These are phyloP conservation scores for Ophiocordyceps camponoti-saundersi DNA, from an alignment of 2,329 filamentous ascomycete genomes.

Conservation along the genomic window DNA sequence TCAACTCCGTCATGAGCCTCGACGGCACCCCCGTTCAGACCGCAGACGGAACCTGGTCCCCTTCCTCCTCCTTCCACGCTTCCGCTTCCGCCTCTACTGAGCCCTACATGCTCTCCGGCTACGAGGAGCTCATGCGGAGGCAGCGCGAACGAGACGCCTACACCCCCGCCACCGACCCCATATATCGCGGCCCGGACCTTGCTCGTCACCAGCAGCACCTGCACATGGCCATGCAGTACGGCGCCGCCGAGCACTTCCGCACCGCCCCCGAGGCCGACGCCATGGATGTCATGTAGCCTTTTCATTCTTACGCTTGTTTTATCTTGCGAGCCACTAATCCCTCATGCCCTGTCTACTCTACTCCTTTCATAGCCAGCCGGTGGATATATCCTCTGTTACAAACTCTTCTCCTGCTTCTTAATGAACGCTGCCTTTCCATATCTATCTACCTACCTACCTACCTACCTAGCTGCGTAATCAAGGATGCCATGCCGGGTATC, in stretches of 20 bases:
- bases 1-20: conserved; percentile 28
- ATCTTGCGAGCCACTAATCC: too few species aligned
- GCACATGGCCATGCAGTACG: conserved; percentile 54
- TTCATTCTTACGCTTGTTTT: too few species aligned
- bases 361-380: not conserved
- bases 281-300: conserved; percentile 22
- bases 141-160: conserved; percentile 38
- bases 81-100: conserved; percentile 25
- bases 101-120: conserved; percentile 74
- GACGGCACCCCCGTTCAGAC: conserved; percentile 36
- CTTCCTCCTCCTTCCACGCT: conserved; percentile 24
- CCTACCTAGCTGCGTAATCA: not conserved
- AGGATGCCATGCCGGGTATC: conserved; percentile 10
- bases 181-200: conserved; percentile 36
- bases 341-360: too few species aligned
- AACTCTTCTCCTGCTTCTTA: not conserved
- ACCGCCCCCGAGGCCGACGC: conserved; percentile 28
- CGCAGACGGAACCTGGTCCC: conserved; percentile 34
- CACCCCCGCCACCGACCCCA: conserved; percentile 46
- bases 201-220: conserved; percentile 31
- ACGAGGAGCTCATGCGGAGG: conserved; percentile 49
- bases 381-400: not conserved
- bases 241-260: conserved; percentile 34
- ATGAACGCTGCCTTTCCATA: not conserved
- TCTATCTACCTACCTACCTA: not conserved